Conservation (phyloP, 345 rosid species). For the Ailanthus altissimus region DNA sequence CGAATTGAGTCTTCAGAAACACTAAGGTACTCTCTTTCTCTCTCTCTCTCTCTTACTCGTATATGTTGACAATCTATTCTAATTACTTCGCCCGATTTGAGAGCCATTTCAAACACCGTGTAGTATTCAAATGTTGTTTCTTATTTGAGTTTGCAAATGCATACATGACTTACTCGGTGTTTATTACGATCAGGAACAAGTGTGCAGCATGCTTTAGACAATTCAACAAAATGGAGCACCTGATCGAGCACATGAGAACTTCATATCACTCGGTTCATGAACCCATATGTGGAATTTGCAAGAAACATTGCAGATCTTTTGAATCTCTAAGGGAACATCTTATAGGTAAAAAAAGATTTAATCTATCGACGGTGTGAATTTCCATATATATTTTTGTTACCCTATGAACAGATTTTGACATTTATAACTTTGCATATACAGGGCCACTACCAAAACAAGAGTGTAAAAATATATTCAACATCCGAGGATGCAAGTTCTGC, state of each 20-base stretch:
- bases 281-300: slow-evolving; percentile 76
- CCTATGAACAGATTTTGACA: not conserved
- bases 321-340: slow-evolving; percentile 94
- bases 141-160: no score
- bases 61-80: not conserved
- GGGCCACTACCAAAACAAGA: slow-evolving; percentile 92
- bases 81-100: not conserved
- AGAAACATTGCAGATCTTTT: slow-evolving; percentile 85
- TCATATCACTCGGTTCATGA: slow-evolving; percentile 85
- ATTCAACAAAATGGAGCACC: slow-evolving; percentile 83
- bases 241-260: slow-evolving; percentile 88
- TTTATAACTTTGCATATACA: slow-evolving; percentile 9
- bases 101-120: no score
- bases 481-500: slow-evolving; percentile 82
- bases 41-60: not conserved
- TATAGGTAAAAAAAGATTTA: slow-evolving; percentile 47
- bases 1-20: slow-evolving; percentile 45
- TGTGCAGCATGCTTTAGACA: slow-evolving; percentile 94
- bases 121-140: no score
- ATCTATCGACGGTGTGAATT: not conserved
- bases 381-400: not conserved
- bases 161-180: no score
- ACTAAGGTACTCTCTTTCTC: slow-evolving; percentile 35
- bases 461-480: slow-evolving; percentile 70
- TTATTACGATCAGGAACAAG: slow-evolving; percentile 56